Percentiles rank a stretch among this genome's conserved stretches.
Conservation (phyloP, 495 filamentous ascomycete genomes). For the Xylaria curta region DNA sequence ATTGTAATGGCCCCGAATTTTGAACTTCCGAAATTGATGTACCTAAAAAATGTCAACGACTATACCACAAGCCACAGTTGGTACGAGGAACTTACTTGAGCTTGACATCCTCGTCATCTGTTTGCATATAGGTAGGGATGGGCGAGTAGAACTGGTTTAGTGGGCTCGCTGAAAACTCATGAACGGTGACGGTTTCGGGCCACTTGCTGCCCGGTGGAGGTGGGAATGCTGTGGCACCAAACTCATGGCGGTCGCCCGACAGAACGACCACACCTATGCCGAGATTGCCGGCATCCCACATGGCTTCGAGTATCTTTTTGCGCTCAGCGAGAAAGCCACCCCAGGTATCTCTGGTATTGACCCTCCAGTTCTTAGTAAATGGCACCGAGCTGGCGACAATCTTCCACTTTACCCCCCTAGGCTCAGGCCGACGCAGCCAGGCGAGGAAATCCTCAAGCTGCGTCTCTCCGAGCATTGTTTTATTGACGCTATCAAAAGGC, state of each 20-base stretch:
- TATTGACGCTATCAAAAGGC: slow-evolving; percentile 59
- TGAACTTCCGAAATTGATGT: slow-evolving; percentile 83
- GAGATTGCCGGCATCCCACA: slow-evolving; percentile 80
- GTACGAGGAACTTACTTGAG: slow-evolving; percentile 66
- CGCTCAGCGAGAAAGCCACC: slow-evolving; percentile 85
- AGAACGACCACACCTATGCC: slow-evolving; percentile 82
- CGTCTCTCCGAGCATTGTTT: slow-evolving; percentile 83
- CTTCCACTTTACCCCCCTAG: slow-evolving; percentile 87
- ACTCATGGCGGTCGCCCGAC: slow-evolving; percentile 92
- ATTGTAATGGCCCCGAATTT: slow-evolving; percentile 94
- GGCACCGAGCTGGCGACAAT: slow-evolving; percentile 86
- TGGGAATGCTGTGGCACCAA: slow-evolving; percentile 88
- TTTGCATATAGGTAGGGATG: slow-evolving; percentile 79
- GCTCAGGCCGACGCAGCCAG: slow-evolving; percentile 73
- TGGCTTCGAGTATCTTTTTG: slow-evolving; percentile 78
- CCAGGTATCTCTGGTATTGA: slow-evolving; percentile 86
- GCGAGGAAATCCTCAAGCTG: slow-evolving; percentile 81
- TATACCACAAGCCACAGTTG: neutral
- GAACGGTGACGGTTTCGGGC: slow-evolving; percentile 66
- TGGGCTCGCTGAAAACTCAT: slow-evolving; percentile 89
- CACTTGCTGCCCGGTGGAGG: slow-evolving; percentile 65
- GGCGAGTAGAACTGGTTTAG: slow-evolving; percentile 93
- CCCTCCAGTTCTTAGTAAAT: slow-evolving; percentile 95
- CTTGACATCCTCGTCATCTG: slow-evolving; percentile 75
- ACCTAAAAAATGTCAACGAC: slow-evolving; percentile 51